phyloP scores from a whole-genome alignment of 2,329 filamentous ascomycete genomes.

The Cladophialophora bantiana region DNA sequence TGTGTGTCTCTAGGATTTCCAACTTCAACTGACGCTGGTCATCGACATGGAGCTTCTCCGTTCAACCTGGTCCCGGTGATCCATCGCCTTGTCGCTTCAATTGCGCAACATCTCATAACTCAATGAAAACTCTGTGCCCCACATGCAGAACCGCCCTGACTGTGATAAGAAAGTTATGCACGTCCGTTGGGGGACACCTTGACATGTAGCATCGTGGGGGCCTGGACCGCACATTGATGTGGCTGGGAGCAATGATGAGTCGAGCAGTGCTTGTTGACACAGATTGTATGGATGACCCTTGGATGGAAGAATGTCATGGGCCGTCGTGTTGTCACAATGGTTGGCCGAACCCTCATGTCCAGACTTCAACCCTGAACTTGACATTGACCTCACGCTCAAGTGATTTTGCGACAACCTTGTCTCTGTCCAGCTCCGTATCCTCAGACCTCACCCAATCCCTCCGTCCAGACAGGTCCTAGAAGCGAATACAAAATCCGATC shows the following conservation, averaged over 20 bases:
- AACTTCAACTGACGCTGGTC: too few species aligned
- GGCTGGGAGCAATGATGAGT: not conserved
- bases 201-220: conserved; percentile 2
- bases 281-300: conserved; percentile 1
- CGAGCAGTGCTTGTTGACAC: not conserved
- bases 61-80: not conserved
- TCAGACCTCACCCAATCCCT: not conserved
- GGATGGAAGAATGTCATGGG: not conserved
- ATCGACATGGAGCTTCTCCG: not conserved
- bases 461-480: not conserved
- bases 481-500: conserved; percentile 3
- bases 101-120: not conserved
- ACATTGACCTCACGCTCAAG: not conserved
- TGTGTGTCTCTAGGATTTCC: not conserved
- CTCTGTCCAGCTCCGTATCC: not conserved
- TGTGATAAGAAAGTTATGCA: conserved; percentile 1
- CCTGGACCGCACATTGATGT: conserved; percentile 1
- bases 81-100: not conserved
- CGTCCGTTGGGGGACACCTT: not conserved
- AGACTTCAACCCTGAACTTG: not conserved
- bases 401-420: not conserved
- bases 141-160: not conserved
- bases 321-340: not conserved
- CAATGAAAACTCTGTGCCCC: not conserved
- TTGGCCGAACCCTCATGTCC: not conserved